phyloP scores from a whole-genome alignment of 768 basidiomycete species.

The Collybia mongolica region DNA sequence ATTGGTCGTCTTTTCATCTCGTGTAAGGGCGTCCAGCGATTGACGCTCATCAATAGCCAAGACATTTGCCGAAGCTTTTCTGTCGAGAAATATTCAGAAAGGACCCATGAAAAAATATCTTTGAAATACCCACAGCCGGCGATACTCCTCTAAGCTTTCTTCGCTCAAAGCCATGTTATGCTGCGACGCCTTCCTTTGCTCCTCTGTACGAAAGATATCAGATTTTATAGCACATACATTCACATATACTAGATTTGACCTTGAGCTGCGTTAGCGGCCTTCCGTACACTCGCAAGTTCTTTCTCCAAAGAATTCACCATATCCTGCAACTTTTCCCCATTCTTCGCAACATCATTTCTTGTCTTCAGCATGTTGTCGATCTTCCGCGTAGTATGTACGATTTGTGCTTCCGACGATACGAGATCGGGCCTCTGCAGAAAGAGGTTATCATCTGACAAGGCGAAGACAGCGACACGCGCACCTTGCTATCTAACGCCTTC shows the following conservation, averaged over 20 bases:
- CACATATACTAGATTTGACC: slow-evolving; percentile 41
- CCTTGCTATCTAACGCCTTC: slow-evolving; percentile 84
- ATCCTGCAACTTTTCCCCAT: slow-evolving; percentile 37
- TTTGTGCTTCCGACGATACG: slow-evolving; percentile 81
- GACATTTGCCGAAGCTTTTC: slow-evolving; percentile 77
- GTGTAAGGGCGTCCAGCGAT: slow-evolving; percentile 70
- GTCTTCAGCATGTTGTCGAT: slow-evolving; percentile 65
- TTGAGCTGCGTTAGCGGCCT: slow-evolving; percentile 74
- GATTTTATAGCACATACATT: neutral
- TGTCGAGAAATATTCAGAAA: slow-evolving; percentile 23
- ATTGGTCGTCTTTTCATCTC: slow-evolving; percentile 76
- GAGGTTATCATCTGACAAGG: neutral
- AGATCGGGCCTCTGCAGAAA: slow-evolving; percentile 79
- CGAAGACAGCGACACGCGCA: slow-evolving; percentile 23
- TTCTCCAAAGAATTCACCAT: slow-evolving; percentile 56
- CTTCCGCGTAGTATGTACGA: slow-evolving; percentile 82
- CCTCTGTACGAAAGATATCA: slow-evolving; percentile 45
- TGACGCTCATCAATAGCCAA: slow-evolving; percentile 88
- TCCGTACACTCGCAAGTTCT: slow-evolving; percentile 67
- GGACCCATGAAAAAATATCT: neutral
- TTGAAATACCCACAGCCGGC: slow-evolving; percentile 55
- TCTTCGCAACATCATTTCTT: slow-evolving; percentile 62
- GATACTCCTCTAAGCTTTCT: slow-evolving; percentile 87
- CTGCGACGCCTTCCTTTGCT: slow-evolving; percentile 68
- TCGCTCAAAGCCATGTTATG: slow-evolving; percentile 78